phyloP scores from a whole-genome alignment of 306 rosid species.

The Cucurbita argyrosperma region DNA sequence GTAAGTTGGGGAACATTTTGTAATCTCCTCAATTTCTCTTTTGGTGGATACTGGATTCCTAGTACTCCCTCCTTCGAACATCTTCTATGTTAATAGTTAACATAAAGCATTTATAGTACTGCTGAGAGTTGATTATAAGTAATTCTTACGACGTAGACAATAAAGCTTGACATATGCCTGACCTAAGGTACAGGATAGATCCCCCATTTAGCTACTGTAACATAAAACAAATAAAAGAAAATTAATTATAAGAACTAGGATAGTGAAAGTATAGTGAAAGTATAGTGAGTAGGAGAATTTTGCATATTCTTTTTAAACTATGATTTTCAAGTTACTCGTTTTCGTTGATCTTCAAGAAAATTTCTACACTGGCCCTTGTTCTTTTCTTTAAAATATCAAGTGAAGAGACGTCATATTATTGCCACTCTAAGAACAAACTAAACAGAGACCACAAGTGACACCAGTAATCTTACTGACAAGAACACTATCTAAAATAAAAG shows the following conservation, averaged over 20 bases:
- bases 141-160: neutral
- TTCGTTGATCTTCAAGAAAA: neutral
- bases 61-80: neutral
- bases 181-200: neutral
- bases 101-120: neutral
- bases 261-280: neutral
- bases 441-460: neutral
- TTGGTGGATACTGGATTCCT: neutral
- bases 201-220: neutral
- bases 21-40: neutral
- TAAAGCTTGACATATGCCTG: neutral
- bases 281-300: neutral
- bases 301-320: neutral
- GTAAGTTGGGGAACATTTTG: neutral
- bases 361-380: neutral
- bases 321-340: neutral
- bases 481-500: neutral
- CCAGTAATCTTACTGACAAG: neutral
- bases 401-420: neutral
- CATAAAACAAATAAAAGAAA: neutral
- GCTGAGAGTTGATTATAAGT: neutral
- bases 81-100: neutral
- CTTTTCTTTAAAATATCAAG: neutral
- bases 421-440: neutral
- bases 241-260: neutral